These are phyloP conservation scores for Yamadazyma conglobata DNA, from an alignment of 1,139 yeast species.

Conservation along the genomic window DNA sequence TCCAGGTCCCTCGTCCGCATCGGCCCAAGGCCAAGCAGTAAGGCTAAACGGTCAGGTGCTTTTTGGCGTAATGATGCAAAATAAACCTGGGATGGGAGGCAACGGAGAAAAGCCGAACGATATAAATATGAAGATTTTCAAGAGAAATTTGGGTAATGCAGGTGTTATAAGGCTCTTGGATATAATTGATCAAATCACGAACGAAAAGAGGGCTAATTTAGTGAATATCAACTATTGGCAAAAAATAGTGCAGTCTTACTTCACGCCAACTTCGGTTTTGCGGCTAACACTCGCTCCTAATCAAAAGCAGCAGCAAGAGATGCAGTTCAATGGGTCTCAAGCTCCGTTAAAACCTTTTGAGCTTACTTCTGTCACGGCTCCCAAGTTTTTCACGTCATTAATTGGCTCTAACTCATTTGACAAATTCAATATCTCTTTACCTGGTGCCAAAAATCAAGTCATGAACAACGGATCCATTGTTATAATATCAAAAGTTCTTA, in stretches of 20 bases:
- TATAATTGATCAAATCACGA: conserved; percentile 34
- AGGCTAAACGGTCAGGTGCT: conserved; percentile 1
- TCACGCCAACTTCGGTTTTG: conserved; percentile 31
- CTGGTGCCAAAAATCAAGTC: conserved; percentile 64
- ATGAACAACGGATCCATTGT: conserved; percentile 64
- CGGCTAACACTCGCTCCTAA: conserved; percentile 23
- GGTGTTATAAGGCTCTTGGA: conserved; percentile 40
- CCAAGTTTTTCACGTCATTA: conserved; percentile 57
- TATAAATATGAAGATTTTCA: conserved; percentile 33
- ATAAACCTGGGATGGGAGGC: not conserved
- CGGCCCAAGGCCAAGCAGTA: not conserved
- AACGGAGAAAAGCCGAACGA: conserved; percentile 24
- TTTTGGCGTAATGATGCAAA: conserved; percentile 3
- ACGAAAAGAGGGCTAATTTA: conserved; percentile 29
- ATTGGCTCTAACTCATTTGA: conserved; percentile 47
- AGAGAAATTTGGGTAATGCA: conserved; percentile 45
- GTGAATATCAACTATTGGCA: conserved; percentile 38
- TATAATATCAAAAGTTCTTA: conserved; percentile 54
- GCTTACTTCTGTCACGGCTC: conserved; percentile 61
- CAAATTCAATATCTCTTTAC: conserved; percentile 55
- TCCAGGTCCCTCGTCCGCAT: conserved; percentile 4
- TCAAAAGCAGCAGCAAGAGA: conserved; percentile 2
- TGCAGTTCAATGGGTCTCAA: conserved; percentile 1
- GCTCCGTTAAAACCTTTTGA: conserved; percentile 50
- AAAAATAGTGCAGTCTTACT: conserved; percentile 31